A percentile compares a stretch with the other conserved stretches of the same genome.
Evolutionary conservation across 1,284 basidiomycete species (phyloP).

Genomic region (Leccinum pachyderme): DNA sequence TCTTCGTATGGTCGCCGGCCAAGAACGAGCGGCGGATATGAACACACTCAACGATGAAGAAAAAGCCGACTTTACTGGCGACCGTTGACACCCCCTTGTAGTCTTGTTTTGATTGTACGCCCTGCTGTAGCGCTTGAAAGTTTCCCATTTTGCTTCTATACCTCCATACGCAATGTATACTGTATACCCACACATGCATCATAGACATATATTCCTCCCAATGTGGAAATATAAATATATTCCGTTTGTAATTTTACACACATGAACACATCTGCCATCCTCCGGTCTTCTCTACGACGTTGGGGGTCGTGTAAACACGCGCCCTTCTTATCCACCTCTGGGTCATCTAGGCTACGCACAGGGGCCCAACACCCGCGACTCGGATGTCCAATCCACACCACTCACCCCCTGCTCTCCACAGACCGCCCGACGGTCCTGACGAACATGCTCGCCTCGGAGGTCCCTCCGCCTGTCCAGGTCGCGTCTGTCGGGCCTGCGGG

Average conservation of each 20-base stretch:
- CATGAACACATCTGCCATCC: slow-evolving; percentile 8
- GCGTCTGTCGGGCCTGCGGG: slow-evolving; percentile 57
- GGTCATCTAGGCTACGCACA: background rate
- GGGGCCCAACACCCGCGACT: background rate
- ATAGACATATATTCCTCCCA: background rate
- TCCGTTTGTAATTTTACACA: background rate
- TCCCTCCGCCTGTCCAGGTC: slow-evolving; percentile 69
- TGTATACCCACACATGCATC: background rate
- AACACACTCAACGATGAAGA: slow-evolving; percentile 24
- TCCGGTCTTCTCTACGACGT: slow-evolving; percentile 11
- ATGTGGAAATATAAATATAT: background rate
- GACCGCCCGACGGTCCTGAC: slow-evolving; percentile 43
- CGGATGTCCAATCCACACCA: slow-evolving; percentile 21
- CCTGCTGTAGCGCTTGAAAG: slow-evolving; percentile 13
- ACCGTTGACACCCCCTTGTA: slow-evolving; percentile 1
- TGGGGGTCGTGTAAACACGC: background rate
- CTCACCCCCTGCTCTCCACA: slow-evolving; percentile 5
- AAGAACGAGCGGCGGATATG: slow-evolving; percentile 6
- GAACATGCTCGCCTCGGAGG: slow-evolving; percentile 71
- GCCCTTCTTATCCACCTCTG: background rate
- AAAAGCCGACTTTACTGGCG: background rate
- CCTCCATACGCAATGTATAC: background rate
- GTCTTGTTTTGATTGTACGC: background rate
- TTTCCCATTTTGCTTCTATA: background rate
- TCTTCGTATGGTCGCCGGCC: slow-evolving; percentile 1